These are phyloP conservation scores for Leccinum disarticulatum DNA, from an alignment of 768 basidiomycete genomes.

Conservation along the genomic window DNA sequence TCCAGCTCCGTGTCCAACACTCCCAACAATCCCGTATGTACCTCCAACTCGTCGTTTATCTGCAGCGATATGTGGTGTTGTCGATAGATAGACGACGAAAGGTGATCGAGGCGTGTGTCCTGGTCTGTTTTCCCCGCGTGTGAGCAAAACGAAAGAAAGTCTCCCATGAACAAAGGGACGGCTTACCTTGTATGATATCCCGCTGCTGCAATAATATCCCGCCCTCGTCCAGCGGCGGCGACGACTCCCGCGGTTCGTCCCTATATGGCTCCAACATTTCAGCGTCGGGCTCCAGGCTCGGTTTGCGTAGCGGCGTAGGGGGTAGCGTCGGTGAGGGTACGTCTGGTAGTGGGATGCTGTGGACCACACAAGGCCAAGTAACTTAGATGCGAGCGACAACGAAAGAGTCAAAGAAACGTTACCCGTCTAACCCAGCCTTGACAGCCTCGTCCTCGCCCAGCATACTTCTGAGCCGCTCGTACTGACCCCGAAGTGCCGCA, in stretches of 20 bases:
- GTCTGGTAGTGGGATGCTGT: conserved; percentile 26
- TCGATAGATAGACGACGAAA: conserved; percentile 83
- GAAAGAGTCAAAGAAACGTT: background rate
- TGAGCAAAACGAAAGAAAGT: background rate
- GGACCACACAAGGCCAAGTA: background rate
- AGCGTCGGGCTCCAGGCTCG: conserved; percentile 29
- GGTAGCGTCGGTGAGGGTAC: conserved; percentile 32
- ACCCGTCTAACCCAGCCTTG: conserved; percentile 51
- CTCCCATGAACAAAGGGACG: conserved; percentile 12
- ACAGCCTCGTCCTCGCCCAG: conserved; percentile 57
- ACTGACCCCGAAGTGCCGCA: conserved; percentile 61
- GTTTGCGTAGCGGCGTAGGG: conserved; percentile 24
- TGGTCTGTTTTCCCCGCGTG: conserved; percentile 44
- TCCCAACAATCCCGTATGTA: conserved; percentile 82
- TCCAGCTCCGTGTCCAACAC: conserved; percentile 84
- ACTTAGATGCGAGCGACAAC: background rate
- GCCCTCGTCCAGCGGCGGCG: conserved; percentile 23
- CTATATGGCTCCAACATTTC: conserved; percentile 56
- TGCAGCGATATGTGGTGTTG: conserved; percentile 89
- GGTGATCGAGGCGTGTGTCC: conserved; percentile 78
- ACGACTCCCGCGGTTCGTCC: conserved; percentile 51
- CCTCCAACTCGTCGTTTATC: conserved; percentile 89
- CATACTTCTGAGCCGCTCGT: conserved; percentile 78
- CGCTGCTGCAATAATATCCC: conserved; percentile 71
- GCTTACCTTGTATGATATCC: conserved; percentile 71